Evolutionary conservation across 2,329 filamentous ascomycete species (phyloP), one percentile per base, ranked within the genome.

Genomic region (Penicillium fuscoglaucum): DNA sequence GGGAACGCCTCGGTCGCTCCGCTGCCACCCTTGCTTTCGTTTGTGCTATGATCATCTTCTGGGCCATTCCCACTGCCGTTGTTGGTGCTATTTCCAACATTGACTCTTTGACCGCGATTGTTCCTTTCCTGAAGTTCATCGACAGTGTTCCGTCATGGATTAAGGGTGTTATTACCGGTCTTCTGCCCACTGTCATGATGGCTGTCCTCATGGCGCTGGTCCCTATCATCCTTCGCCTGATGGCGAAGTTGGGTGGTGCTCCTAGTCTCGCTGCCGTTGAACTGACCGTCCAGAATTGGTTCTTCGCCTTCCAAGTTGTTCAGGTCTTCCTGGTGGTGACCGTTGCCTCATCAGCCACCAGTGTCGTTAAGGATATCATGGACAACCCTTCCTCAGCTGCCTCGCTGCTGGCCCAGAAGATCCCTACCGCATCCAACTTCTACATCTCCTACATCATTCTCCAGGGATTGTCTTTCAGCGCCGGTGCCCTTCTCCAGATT

Each of bases 371-470:
- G 26, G 67, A 85, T 21, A 87, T 96, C 48, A 79, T 87, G 15
- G 40, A 86, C 0, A 67, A 91, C 4, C 91, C 92, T 0, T 72
- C 78, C 2, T 76, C 77, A 0, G 84, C 86, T 7, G 85, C 91
- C 0, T 76, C 72, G 0, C 76, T 96, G 40, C 82, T 96, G 4
- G 88, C 92, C 0, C 70, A 81, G 17, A 89, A 90, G 58, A 81
- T 99, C 6, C 95, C 95, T 19, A 87, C 85, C 56, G 87, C 91
- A 0, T 93, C 92, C 60, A 98, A 96, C 77, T 96, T 98, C 72
- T 99, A 97, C 75, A 88, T 98, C 21, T 91, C 89, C 0, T 99
- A 98, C 78, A 96, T 99, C 65, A 86, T 98, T 33, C 85, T 99
- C 3, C 95, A 98, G 75, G 96, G 93, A 35, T 76, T 98, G 58